Percentiles rank a stretch among this genome's conserved stretches.
These are phyloP conservation scores for Globisporangium paddicum DNA, from an alignment of 352 stramenopile genomes.

Conservation along the genomic window DNA sequence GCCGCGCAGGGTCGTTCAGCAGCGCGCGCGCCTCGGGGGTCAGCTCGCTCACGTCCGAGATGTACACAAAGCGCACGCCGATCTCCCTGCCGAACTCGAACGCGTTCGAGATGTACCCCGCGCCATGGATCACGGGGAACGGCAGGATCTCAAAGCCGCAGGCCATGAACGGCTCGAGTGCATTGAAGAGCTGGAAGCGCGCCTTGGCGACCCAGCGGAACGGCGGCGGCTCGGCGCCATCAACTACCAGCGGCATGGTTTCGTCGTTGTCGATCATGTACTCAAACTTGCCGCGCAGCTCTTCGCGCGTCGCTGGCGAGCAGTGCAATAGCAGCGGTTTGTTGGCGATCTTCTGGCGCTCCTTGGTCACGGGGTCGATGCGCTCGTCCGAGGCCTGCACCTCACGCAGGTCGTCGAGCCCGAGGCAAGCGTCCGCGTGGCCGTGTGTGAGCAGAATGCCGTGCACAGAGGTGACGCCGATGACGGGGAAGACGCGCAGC, in stretches of 20 bases:
- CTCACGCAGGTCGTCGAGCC: slow-evolving; percentile 82
- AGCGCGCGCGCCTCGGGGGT: slow-evolving; percentile 47
- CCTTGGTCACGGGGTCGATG: slow-evolving; percentile 52
- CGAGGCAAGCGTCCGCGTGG: slow-evolving; percentile 79
- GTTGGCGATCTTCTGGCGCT: slow-evolving; percentile 47
- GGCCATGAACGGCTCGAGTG: slow-evolving; percentile 46
- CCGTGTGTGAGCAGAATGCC: slow-evolving; percentile 80
- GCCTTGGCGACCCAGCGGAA: slow-evolving; percentile 85
- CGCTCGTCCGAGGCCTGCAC: slow-evolving; percentile 57
- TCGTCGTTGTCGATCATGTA: slow-evolving; percentile 64
- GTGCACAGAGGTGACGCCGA: slow-evolving; percentile 53
- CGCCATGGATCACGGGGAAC: slow-evolving; percentile 79
- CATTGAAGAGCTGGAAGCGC: slow-evolving; percentile 48
- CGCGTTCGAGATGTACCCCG: slow-evolving; percentile 67
- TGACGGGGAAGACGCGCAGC: slow-evolving; percentile 54
- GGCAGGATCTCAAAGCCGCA: slow-evolving; percentile 47
- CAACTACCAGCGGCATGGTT: neutral
- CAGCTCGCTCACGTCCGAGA: slow-evolving; percentile 84
- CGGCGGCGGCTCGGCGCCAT: slow-evolving; percentile 12
- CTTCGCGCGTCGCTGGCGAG: slow-evolving; percentile 41
- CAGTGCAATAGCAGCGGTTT: slow-evolving; percentile 64
- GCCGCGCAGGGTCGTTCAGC: slow-evolving; percentile 47
- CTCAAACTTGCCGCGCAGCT: slow-evolving; percentile 67
- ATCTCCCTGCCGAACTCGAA: slow-evolving; percentile 79
- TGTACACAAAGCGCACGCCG: slow-evolving; percentile 77